Evolutionary conservation across 2,329 filamentous ascomycete species (phyloP), one percentile per base, ranked within the genome.

Genomic region (Pseudopyricularia javanii): DNA sequence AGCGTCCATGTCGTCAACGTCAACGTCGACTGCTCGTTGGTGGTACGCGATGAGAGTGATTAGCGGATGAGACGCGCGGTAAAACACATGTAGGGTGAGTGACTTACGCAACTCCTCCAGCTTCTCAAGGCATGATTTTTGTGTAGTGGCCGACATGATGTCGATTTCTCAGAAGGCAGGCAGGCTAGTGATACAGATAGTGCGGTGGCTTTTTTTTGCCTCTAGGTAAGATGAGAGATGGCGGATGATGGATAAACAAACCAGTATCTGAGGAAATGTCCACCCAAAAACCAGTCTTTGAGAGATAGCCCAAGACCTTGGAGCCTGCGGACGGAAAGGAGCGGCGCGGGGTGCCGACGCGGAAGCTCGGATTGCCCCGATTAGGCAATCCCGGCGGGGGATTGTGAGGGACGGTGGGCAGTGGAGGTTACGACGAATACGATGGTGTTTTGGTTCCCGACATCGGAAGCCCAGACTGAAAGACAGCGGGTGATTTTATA

Each of bases 1-100:
- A 1, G 72, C 68, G 54, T 74, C 73, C 73, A 76, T 76, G 66
- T 70, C 74, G 57, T 76, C 74, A 24, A 76, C 70, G 55, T 76
- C 74, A 52, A 76, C 64, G 32, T 76, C 70, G 54, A 76, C 74
- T 76, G 20, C 12, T 15, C 30, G n/a, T 28, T 3, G 2, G 12
- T 24, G 22, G 7, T 33, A 7, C 28, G 8, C 5, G 6, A n/a
- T 34, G n/a, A 24, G 14, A 4, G 4, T 9, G 12, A 11, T 34
- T 4, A 34, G 9, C 37, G 3, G 7, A 7, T 6, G 24, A n/a
- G 15, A 22, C n/a, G 4, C 8, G 7, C 8, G 2, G 1, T 8
- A 2, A 2, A 2, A 15, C 7, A 2, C 3, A 11, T 1, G 40
- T 3, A 24, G 1, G 4, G 11, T 12, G 7, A 17, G 15, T 22